Base-by-base conservation (phyloP, 73 alveolate species). In the Paramecium sexaurelia region DNA sequence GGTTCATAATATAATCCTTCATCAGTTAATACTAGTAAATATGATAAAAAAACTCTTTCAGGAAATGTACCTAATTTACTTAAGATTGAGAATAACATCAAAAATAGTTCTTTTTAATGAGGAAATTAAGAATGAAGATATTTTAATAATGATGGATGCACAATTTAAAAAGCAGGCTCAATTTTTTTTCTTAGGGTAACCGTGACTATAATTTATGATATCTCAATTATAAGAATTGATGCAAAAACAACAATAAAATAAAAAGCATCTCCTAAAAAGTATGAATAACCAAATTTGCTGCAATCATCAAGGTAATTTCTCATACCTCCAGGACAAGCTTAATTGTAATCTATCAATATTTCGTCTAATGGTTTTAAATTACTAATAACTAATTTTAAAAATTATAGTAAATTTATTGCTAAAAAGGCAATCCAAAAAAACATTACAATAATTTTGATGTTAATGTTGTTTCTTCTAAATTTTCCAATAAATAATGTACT, bases 401-500 rank as follows among this genome's bases (percentile, higher is more conserved):
- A 78, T 43, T 45, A 39, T 40, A 78, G 8, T 11, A 41, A 33
- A 20, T 39, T 45, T 9, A 78, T 78, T 9, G 71, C 55, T 1
- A 78, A 22, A 7, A 39, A 78, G 13, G 55, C 22, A 78, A 45
- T 22, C 55, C 43, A 37, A 78, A 78, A 78, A 7, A 78, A 11
- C 29, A 43, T 43, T 6, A 78, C 90, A 20, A 78, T 24, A 41
- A 43, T 43, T 78, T 78, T 78, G 6, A 78, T 45, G 19, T 78
- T 40, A 15, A 78, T 78, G 22, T 78, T 78, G 22, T 78, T 78
- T 45, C 55, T 78, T 43, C 90, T 41, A 26, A 78, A 78, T 43
- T 78, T 78, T 20, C 90, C 90, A 78, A 78, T 78, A 78, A 78
- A 78, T 5, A 78, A 11, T 9, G 90, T 78, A 24, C 61, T 29